Evolutionary conservation across 352 stramenopile genomes (phyloP).

Genomic region (Pythium dissimile): DNA sequence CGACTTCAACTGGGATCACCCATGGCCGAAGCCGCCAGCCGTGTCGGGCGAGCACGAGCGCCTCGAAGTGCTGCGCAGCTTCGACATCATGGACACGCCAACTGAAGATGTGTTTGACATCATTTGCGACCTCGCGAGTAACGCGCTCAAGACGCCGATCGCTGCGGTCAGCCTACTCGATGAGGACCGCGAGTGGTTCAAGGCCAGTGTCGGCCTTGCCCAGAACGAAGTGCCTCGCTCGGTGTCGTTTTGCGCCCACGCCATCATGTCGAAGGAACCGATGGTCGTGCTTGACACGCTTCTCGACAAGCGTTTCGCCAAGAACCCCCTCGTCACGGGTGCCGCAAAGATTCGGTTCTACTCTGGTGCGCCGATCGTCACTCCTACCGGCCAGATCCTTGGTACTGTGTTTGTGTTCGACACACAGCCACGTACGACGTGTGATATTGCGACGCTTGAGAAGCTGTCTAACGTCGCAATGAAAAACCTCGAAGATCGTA

Average conservation of each 20-base stretch:
- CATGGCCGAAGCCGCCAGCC: constrained; percentile 81
- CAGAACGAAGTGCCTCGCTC: constrained; percentile 86
- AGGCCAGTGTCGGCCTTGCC: constrained; percentile 76
- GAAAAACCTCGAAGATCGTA: constrained; percentile 89
- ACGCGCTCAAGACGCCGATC: constrained; percentile 85
- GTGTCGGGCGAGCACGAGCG: constrained; percentile 65
- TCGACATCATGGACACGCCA: constrained; percentile 87
- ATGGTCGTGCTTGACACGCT: constrained; percentile 89
- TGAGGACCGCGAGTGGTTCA: constrained; percentile 87
- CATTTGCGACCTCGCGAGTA: constrained; percentile 84
- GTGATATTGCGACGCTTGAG: constrained; percentile 82
- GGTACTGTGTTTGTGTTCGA: constrained; percentile 88
- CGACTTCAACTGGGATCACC: constrained; percentile 87
- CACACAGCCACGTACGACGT: constrained; percentile 80
- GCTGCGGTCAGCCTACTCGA: constrained; percentile 81
- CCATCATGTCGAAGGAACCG: constrained; percentile 87
- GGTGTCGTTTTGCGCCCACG: constrained; percentile 83
- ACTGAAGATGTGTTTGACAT: constrained; percentile 88
- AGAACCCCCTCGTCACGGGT: constrained; percentile 83
- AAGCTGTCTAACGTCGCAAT: constrained; percentile 88
- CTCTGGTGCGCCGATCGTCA: constrained; percentile 77
- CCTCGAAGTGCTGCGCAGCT: constrained; percentile 72
- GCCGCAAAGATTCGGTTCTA: constrained; percentile 87
- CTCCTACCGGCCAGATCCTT: constrained; percentile 73
- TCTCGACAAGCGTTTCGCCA: constrained; percentile 81